Evolutionary conservation across 2,329 filamentous ascomycete genomes (phyloP).

Genomic region (Calonectria honghensis): DNA sequence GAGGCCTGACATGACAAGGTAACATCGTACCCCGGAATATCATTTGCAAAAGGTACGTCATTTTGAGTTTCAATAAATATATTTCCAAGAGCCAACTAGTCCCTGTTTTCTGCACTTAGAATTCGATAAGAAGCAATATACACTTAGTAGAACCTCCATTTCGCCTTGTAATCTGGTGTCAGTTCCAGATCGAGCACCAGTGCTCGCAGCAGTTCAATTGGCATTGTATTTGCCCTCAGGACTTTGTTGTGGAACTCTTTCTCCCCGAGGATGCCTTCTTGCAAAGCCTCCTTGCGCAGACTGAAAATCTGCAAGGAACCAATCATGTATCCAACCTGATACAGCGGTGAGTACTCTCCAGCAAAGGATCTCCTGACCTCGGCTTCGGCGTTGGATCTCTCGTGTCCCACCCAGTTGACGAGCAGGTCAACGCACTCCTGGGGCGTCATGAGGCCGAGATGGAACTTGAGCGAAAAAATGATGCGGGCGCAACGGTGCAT

Average conservation of each 20-base stretch:
- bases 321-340: constrained; percentile 77
- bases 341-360: constrained; percentile 74
- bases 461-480: constrained; percentile 75
- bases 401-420: constrained; percentile 74
- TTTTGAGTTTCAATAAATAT: not conserved
- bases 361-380: constrained; percentile 75
- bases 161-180: constrained; percentile 64
- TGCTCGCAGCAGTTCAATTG: constrained; percentile 72
- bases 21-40: not conserved
- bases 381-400: constrained; percentile 75
- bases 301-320: constrained; percentile 74
- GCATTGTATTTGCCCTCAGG: constrained; percentile 71
- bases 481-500: constrained; percentile 78
- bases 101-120: not conserved
- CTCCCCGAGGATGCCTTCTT: constrained; percentile 63
- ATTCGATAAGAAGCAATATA: not conserved
- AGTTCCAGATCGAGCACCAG: constrained; percentile 66
- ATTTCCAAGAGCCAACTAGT: not conserved
- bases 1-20: not conserved
- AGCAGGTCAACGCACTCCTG: constrained; percentile 74
- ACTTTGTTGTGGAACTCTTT: constrained; percentile 75
- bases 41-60: not conserved
- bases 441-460: constrained; percentile 72
- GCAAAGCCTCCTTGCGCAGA: constrained; percentile 69
- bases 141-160: constrained; percentile 68